A percentile compares a stretch with the other conserved stretches of the same genome.
Evolutionary conservation across 192 early-diverging fungal species (phyloP).

Genomic region (Gonapodya prolifera): DNA sequence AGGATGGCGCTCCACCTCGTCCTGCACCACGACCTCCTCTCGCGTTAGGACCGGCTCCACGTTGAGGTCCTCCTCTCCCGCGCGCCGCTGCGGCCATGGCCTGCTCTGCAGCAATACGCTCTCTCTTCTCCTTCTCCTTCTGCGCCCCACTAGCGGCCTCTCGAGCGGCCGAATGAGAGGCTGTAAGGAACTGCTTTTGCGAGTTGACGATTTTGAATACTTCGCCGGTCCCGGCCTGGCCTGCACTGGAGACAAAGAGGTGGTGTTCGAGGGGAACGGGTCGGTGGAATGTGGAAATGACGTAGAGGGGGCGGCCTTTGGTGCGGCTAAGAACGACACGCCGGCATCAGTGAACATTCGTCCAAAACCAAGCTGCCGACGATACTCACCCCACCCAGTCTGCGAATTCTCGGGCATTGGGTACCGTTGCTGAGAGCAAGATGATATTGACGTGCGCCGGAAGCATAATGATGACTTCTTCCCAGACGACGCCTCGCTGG

Average conservation of each 20-base stretch:
- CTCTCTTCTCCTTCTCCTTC: slow-evolving; percentile 25
- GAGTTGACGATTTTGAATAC: slow-evolving; percentile 82
- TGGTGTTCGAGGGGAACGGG: slow-evolving; percentile 93
- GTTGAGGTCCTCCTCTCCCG: slow-evolving; percentile 11
- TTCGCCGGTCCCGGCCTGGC: slow-evolving; percentile 34
- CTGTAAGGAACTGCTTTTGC: slow-evolving; percentile 37
- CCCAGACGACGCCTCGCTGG: slow-evolving; percentile 93
- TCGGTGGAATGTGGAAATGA: slow-evolving; percentile 83
- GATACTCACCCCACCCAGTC: slow-evolving; percentile 85
- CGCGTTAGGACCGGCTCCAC: slow-evolving; percentile 15
- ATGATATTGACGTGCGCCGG: slow-evolving; percentile 91
- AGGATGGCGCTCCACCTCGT: slow-evolving; percentile 18
- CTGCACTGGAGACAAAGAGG: slow-evolving; percentile 53
- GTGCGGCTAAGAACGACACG: slow-evolving; percentile 52
- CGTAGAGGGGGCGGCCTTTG: slow-evolving; percentile 94
- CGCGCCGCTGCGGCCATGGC: background rate
- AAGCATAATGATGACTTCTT: slow-evolving; percentile 99
- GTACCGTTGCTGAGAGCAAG: slow-evolving; percentile 90
- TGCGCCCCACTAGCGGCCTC: slow-evolving; percentile 55
- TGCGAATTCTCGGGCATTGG: slow-evolving; percentile 96
- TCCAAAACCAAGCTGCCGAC: background rate
- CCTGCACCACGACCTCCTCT: slow-evolving; percentile 19
- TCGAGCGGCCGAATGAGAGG: slow-evolving; percentile 58
- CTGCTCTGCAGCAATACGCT: background rate
- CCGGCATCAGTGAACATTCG: background rate